Conservation (phyloP, 2,329 filamentous ascomycete genomes). For the Microthyrium microscopicum region DNA sequence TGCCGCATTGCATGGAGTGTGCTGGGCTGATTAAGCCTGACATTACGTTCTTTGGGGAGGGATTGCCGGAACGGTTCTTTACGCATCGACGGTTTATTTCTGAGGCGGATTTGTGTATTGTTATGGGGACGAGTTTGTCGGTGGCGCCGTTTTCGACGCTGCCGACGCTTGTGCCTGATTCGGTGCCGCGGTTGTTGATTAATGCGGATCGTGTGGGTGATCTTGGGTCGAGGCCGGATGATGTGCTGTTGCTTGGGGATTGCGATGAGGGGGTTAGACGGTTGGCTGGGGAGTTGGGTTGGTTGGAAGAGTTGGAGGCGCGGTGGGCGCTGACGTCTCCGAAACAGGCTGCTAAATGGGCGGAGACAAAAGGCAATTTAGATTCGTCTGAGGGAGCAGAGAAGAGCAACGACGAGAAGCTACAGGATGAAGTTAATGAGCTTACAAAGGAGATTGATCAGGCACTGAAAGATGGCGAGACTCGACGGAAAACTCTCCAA, state of each 20-base stretch:
- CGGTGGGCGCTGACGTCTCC: constrained; percentile 55
- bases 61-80: constrained; percentile 50
- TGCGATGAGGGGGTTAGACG: constrained; percentile 69
- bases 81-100: constrained; percentile 36
- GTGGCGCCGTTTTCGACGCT: constrained; percentile 83
- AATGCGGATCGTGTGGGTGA: constrained; percentile 73
- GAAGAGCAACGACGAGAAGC: constrained; percentile 35
- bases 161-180: constrained; percentile 44
- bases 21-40: constrained; percentile 77
- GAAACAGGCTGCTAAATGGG: constrained; percentile 36
- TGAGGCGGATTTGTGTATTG: constrained; percentile 59
- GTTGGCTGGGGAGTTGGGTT: constrained; percentile 66
- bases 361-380: constrained; percentile 15
- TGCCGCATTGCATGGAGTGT: constrained; percentile 58
- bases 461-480: constrained; percentile 26
- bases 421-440: constrained; percentile 41
- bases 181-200: constrained; percentile 63
- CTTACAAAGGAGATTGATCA: constrained; percentile 41
- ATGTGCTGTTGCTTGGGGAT: constrained; percentile 67
- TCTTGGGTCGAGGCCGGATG: constrained; percentile 61
- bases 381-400: constrained; percentile 18
- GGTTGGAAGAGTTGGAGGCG: constrained; percentile 65
- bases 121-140: constrained; percentile 75
- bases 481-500: no score
- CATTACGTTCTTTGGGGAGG: constrained; percentile 86